Conservation (phyloP, 257 asterid genomes). For the Solanum sparsipilum region DNA sequence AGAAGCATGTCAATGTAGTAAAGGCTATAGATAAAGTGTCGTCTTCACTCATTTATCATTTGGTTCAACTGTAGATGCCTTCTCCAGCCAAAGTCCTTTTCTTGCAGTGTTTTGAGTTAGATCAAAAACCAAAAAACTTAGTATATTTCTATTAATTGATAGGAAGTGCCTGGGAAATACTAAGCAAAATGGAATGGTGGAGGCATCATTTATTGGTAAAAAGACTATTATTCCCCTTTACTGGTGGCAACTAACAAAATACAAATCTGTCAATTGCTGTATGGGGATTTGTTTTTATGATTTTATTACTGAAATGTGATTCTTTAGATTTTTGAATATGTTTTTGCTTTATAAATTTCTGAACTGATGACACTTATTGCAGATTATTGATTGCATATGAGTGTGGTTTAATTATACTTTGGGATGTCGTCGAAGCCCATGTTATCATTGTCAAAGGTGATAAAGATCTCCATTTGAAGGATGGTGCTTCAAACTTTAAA, state of each 20-base stretch:
- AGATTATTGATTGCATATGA: slow-evolving; percentile 82
- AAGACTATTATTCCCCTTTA: not conserved
- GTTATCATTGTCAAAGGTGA: slow-evolving; percentile 57
- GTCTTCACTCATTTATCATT: not conserved
- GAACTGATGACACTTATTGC: slow-evolving; percentile 11
- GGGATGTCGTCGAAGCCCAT: slow-evolving; percentile 67
- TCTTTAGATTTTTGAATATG: not conserved
- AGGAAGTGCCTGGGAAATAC: not conserved
- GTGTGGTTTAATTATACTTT: slow-evolving; percentile 70
- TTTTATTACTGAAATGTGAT: not conserved
- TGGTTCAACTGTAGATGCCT: not conserved
- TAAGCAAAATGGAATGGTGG: not conserved
- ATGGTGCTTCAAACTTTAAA: slow-evolving; percentile 23
- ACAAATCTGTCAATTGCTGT: not conserved
- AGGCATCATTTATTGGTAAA: not conserved
- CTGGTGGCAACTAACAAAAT: not conserved
- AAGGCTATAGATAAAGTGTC: not conserved
- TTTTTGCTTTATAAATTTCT: not conserved
- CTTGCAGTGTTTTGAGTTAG: not conserved
- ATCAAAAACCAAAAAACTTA: not conserved
- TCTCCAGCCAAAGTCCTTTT: not conserved
- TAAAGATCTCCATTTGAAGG: slow-evolving; percentile 56
- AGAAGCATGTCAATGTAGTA: not conserved
- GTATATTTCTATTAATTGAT: not conserved
- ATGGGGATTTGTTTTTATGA: not conserved